Evolutionary conservation across 1,139 yeast species (phyloP).

Genomic region (Lodderomyces theae): DNA sequence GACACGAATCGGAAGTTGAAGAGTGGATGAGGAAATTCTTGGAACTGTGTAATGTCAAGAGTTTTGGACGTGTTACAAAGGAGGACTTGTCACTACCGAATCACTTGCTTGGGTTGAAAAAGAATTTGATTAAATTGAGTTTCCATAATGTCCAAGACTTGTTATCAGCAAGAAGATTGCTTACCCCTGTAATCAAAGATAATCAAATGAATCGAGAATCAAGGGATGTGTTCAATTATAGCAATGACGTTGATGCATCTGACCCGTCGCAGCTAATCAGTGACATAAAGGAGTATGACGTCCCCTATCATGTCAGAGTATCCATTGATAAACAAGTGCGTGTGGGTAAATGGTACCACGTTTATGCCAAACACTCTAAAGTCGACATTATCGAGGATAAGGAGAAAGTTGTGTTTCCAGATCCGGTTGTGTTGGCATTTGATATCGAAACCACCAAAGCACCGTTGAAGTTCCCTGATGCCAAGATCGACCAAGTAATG

Average conservation of each 20-base stretch:
- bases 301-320: slow-evolving; percentile 94
- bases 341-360: slow-evolving; percentile 95
- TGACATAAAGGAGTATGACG: slow-evolving; percentile 91
- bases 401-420: slow-evolving; percentile 89
- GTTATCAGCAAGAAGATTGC: slow-evolving; percentile 63
- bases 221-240: slow-evolving; percentile 59
- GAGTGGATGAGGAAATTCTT: slow-evolving; percentile 71
- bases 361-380: slow-evolving; percentile 59
- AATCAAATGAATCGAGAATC: slow-evolving; percentile 65
- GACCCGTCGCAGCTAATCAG: slow-evolving; percentile 68
- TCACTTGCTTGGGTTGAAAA: slow-evolving; percentile 76
- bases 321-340: slow-evolving; percentile 83
- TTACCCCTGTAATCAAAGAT: slow-evolving; percentile 68
- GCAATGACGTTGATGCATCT: slow-evolving; percentile 17
- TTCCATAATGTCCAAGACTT: slow-evolving; percentile 79
- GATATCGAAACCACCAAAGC: slow-evolving; percentile 98
- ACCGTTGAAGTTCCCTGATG: slow-evolving; percentile 93
- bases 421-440: slow-evolving; percentile 93
- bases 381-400: slow-evolving; percentile 58
- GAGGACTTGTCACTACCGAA: slow-evolving; percentile 82
- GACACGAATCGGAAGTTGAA: slow-evolving; percentile 67
- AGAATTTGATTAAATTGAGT: slow-evolving; percentile 60
- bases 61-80: slow-evolving; percentile 53
- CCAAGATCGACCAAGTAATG: slow-evolving; percentile 92
- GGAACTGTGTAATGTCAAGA: slow-evolving; percentile 58